Evolutionary conservation across 129 eudicot species (phyloP), one percentile per base, ranked within the genome.

Genomic region (Calendula officinalis): DNA sequence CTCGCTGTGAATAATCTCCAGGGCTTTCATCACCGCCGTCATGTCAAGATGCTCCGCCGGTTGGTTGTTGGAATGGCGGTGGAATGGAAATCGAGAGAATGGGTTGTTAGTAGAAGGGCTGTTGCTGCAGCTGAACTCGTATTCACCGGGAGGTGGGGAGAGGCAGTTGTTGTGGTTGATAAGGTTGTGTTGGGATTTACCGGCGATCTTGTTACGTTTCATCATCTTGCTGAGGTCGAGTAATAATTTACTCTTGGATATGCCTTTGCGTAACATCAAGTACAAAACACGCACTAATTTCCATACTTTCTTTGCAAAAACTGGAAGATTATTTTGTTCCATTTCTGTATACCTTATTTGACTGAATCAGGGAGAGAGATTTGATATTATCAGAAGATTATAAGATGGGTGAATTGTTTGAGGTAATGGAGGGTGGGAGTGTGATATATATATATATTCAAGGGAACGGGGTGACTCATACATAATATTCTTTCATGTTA

Each of bases 81-180:
- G 66, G 48, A 76, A 64, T 8, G 78, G 77, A 12, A 75, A 74
- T 34, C 47, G 56, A 68, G 63, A 77, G 30, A 17, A 65, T 5
- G 57, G 49, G 49, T 65, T 51, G 56, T 50, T 7, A 8, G 8
- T 50, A 45, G 71, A 64, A 4, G 92, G 87, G 60, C 64, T 81
- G 77, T 58, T 70, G 14, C 82, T 77, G 73, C 83, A 82, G 69
- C 86, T 86, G 81, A 80, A 82, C 75, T 82, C 86, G 73, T 80
- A 82, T n/a, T 83, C 86, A 5, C 56, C 47, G 8, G 55, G 67
- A 6, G 64, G 78, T 47, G 43, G 78, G 22, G 43, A 64, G 73
- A 6, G 56, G 60, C 17, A 22, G 70, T 36, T 3, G 46, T 34
- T 11, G 61, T 56, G 77, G 77, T 81, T 80, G 72, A 81, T 73